These are phyloP conservation scores for Hirschioporus abietinus DNA, from an alignment of 768 basidiomycete species.

Conservation along the genomic window DNA sequence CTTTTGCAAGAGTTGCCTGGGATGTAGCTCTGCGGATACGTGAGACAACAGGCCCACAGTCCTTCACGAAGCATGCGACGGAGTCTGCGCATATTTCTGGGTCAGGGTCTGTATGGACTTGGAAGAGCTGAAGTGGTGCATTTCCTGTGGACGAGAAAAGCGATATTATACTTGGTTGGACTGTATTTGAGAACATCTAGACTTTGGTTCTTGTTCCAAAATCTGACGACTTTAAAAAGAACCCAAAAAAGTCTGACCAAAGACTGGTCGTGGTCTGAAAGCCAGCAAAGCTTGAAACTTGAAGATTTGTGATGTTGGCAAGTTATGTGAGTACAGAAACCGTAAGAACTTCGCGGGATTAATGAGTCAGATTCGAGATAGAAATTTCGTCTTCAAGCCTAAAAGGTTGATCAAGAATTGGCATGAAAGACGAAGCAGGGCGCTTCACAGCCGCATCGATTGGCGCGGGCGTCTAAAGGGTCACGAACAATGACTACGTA, in stretches of 20 bases:
- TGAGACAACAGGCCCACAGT: slow-evolving; percentile 21
- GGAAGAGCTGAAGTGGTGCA: slow-evolving; percentile 56
- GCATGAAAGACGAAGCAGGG: too few species aligned
- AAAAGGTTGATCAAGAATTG: too few species aligned
- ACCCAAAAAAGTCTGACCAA: background rate
- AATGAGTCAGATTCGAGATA: too few species aligned
- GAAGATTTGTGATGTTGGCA: too few species aligned
- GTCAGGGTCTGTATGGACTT: slow-evolving; percentile 37
- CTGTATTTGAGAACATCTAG: slow-evolving; percentile 48
- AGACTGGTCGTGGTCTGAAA: too few species aligned
- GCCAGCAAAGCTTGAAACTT: too few species aligned
- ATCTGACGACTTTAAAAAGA: background rate
- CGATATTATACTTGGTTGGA: slow-evolving; percentile 63
- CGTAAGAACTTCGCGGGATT: too few species aligned
- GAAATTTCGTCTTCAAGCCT: too few species aligned
- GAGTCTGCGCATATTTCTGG: slow-evolving; percentile 52
- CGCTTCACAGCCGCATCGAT: too few species aligned
- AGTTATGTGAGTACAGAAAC: too few species aligned
- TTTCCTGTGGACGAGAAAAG: slow-evolving; percentile 71
- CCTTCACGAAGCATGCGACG: slow-evolving; percentile 57
- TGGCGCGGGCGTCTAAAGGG: background rate
- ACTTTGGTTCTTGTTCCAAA: background rate
- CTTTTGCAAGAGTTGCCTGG: slow-evolving; percentile 11
- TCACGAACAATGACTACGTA: background rate
- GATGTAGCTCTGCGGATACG: background rate